Evolutionary conservation across 306 rosid genomes (phyloP), one percentile per base, ranked within the genome.

Genomic region (Glycine latifolia): DNA sequence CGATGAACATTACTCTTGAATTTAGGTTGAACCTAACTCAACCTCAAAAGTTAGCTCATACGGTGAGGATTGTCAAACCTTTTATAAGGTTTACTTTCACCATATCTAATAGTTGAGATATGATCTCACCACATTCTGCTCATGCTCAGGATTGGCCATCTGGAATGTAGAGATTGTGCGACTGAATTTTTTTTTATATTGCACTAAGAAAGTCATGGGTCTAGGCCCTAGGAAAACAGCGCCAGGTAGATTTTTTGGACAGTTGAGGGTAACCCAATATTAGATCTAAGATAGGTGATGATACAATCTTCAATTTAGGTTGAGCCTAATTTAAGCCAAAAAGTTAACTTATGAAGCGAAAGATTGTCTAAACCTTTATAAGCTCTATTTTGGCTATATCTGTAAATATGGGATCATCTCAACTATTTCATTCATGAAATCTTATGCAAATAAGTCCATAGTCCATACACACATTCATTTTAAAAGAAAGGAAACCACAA

Each of bases 401-500:
- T 26, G 4, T 31, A 31, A 35, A 33, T 12, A 62, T 10, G 44
- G 68, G 10, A 62, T 33, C 44, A 62, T 33, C 44, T 59, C 65
- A 17, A 59, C 10, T 5, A 11, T 11, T 62, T 10, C 3, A 35
- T 20, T 26, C 60, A 60, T 67, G 59, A 70, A 63, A 79, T 50
- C 33, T 71, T 33, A 49, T 10, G 33, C 59, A 61, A 59, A 73
- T 66, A 69, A 33, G 74, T 77, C 83, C 74, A 4, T 35, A 35
- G 39, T 35, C 39, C 39, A 79, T 49, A 67, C 44, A 80, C 47
- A 79, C 48, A 20, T 65, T 60, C 15, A 68, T 70, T 75, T 60
- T 59, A 41, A 71, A 73, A 73, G 67, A 67, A 65, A 84, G 73
- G 67, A 84, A 68, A 71, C 63, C 61, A 80, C 72, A 74, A 56